Conservation (phyloP, 371 early-diverging fungal species). For the Choanephora cucurbitarum region DNA sequence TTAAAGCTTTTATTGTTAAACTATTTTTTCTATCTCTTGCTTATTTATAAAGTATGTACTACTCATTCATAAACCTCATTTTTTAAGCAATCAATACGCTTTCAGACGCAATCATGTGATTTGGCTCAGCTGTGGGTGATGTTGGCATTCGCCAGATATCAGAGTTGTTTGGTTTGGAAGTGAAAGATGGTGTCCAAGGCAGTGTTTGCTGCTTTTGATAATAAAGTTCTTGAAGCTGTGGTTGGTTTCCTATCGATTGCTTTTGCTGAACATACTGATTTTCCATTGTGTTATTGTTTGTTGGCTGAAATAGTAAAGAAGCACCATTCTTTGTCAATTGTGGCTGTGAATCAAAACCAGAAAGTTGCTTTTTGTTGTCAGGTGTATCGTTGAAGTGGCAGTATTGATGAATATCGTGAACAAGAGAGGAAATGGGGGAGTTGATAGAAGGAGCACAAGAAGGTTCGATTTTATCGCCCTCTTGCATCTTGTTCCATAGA, state of each 20-base stretch:
- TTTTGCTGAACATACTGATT: not conserved
- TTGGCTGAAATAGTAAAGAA: constrained; percentile 14
- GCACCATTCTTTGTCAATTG: constrained; percentile 4
- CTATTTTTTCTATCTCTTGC: not conserved
- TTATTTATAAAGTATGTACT: too few species aligned
- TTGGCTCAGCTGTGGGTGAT: constrained; percentile 1
- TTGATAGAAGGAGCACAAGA: not conserved
- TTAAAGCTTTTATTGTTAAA: constrained; percentile 1
- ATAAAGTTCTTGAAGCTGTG: too few species aligned
- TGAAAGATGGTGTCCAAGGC: constrained; percentile 23
- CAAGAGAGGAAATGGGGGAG: constrained; percentile 21
- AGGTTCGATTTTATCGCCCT: not conserved
- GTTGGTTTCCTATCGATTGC: not conserved
- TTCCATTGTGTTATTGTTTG: not conserved
- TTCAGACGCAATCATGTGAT: constrained; percentile 9
- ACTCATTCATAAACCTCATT: not conserved
- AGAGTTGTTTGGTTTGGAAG: constrained; percentile 3
- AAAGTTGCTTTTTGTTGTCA: not conserved
- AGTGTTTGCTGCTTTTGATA: constrained; percentile 8
- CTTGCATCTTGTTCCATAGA: not conserved
- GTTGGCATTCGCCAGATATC: constrained; percentile 26
- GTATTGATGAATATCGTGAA: constrained; percentile 22
- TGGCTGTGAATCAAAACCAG: not conserved
- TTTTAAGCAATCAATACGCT: constrained; percentile 18
- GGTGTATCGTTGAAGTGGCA: constrained; percentile 10